These are phyloP conservation scores for Pharus latifolius DNA, from an alignment of 176 grass and related monocot genomes.

Conservation along the genomic window DNA sequence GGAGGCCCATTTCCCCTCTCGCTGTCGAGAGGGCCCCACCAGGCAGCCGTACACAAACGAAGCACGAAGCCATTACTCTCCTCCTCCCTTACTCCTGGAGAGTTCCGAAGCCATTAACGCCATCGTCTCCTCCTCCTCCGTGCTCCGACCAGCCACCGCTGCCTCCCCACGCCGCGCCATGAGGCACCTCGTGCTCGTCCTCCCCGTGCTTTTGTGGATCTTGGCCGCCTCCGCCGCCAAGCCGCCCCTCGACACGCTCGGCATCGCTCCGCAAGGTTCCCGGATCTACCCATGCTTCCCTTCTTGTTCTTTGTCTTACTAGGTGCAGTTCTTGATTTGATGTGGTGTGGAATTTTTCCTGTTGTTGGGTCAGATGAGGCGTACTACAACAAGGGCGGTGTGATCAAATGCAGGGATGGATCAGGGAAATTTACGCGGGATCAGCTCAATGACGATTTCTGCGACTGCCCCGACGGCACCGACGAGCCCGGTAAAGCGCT, in stretches of 20 bases:
- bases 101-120: too few relatives aligned
- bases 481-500: slow-evolving; percentile 73
- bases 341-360: background rate
- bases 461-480: slow-evolving; percentile 91
- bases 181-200: slow-evolving; percentile 8
- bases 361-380: slow-evolving; percentile 52
- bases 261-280: slow-evolving; percentile 66
- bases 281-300: slow-evolving; percentile 20
- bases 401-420: slow-evolving; percentile 94
- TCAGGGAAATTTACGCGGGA: slow-evolving; percentile 71
- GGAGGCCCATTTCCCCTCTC: too few relatives aligned
- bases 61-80: too few relatives aligned
- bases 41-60: too few relatives aligned
- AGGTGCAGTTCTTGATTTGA: slow-evolving; percentile 20
- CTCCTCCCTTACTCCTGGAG: too few relatives aligned
- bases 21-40: too few relatives aligned
- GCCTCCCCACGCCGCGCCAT: too few relatives aligned
- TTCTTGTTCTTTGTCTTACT: background rate
- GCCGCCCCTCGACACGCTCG: slow-evolving; percentile 41
- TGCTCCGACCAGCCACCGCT: background rate
- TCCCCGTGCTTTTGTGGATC: slow-evolving; percentile 21
- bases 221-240: slow-evolving; percentile 8
- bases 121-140: background rate
- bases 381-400: slow-evolving; percentile 59
- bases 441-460: slow-evolving; percentile 94